Evolutionary conservation across 139 green algal species (phyloP), one percentile per base, ranked within the genome.

Genomic region (Picochlorum sp.): DNA sequence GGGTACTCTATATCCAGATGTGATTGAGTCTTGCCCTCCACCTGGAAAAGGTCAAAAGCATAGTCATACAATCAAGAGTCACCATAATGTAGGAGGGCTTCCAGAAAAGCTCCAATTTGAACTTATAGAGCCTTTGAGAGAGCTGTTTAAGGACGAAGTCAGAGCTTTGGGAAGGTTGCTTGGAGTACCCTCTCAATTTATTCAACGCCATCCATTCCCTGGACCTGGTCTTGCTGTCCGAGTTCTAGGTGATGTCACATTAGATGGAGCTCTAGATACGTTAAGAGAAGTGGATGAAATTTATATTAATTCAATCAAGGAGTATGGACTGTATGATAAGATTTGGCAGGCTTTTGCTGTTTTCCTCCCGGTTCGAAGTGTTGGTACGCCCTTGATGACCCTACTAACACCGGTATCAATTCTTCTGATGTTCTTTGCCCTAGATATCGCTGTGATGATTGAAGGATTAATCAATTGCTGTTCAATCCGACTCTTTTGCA

Each of bases 291-390:
- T 96, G 25, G 93, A 99, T 63, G 93, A 98, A 79, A 87, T 98
- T 41, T 99, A 86, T 70, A 89, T 97, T 65, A 85, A 96, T 53
- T 68, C 72, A 33, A 96, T 99, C 67, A 72, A 65, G 29, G 93
- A 96, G 63, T 83, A 73, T 44, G 91, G 91, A 29, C 77, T 99
- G 50, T 99, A 99, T 72, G 89, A 98, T 73, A 69, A 96, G 63
- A 99, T 99, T 73, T 99, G 93, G 93, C 88, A 96, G 75, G 93
- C 93, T 2, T 99, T 99, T 71, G 93, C 93, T 4, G 93, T 98
- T 16, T 97, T 98, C 80, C 74, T 98, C 54, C 89, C 89, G 7
- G 71, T 97, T 41, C 77, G 80, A 57, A 85, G 70, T 2, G 84
- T 90, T 32, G 81, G 81, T 89, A 36, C 67, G 74, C 33, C 8